These are phyloP conservation scores for Aspergillus coremiiformis DNA, from an alignment of 495 filamentous ascomycete genomes.

Conservation along the genomic window DNA sequence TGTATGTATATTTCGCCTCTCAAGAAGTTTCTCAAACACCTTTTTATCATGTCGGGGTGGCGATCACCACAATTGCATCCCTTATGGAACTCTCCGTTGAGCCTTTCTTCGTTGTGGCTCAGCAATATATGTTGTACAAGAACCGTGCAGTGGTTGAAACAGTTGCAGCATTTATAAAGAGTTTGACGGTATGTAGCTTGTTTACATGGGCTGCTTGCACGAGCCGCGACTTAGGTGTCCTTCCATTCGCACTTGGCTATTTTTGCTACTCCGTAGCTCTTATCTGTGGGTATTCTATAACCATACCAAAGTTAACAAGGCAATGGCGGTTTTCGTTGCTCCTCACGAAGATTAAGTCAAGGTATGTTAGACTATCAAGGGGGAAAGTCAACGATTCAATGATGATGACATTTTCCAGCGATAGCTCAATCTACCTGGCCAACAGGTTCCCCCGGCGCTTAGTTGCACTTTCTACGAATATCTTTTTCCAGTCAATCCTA, in stretches of 20 bases:
- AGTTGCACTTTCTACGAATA: conserved; percentile 58
- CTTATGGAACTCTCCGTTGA: conserved; percentile 75
- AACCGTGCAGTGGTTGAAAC: conserved; percentile 75
- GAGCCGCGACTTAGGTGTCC: conserved; percentile 53
- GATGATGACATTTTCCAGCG: conserved; percentile 15
- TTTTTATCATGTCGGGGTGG: conserved; percentile 55
- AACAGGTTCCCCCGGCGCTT: conserved; percentile 61
- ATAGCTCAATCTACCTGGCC: conserved; percentile 41
- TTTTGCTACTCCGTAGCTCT: conserved; percentile 64
- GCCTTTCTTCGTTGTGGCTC: conserved; percentile 75
- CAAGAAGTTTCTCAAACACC: conserved; percentile 48
- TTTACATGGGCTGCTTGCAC: conserved; percentile 51
- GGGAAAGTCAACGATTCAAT: neutral
- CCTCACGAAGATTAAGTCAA: conserved; percentile 34
- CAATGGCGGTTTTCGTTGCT: conserved; percentile 53
- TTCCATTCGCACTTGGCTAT: conserved; percentile 89
- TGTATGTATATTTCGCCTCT: conserved; percentile 56
- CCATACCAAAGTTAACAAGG: conserved; percentile 35
- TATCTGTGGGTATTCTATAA: conserved; percentile 55
- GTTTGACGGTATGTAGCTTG: conserved; percentile 57
- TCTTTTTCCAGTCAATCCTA: conserved; percentile 78
- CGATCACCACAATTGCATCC: conserved; percentile 65
- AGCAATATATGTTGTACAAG: conserved; percentile 71
- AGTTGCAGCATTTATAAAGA: conserved; percentile 67
- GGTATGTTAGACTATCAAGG: conserved; percentile 23